These are phyloP conservation scores for Tolypocladium nubicola DNA, from an alignment of 2,329 filamentous ascomycete species.

Conservation along the genomic window DNA sequence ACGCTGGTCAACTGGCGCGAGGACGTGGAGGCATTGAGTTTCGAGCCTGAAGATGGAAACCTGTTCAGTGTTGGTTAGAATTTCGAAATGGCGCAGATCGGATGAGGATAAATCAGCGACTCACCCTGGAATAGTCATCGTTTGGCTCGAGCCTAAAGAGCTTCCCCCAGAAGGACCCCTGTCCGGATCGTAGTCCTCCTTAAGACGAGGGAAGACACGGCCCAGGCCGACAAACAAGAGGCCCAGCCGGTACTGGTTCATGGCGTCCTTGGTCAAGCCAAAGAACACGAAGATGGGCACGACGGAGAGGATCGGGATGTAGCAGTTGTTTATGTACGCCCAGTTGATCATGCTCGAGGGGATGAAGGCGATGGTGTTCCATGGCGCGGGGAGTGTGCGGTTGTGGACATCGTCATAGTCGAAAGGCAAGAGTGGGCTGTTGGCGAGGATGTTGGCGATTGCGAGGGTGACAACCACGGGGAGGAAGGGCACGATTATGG, in stretches of 20 bases:
- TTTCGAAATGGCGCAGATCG: no score
- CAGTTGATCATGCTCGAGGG: constrained; percentile 29
- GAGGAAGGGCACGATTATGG: constrained; percentile 40
- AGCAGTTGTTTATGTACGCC: constrained; percentile 32
- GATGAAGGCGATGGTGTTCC: constrained; percentile 35
- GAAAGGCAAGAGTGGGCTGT: constrained; percentile 21
- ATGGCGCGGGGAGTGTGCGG: constrained; percentile 25
- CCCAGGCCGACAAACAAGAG: constrained; percentile 31
- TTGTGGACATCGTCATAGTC: constrained; percentile 32
- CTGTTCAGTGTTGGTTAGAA: not conserved
- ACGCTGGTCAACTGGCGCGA: constrained; percentile 8
- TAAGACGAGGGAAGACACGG: constrained; percentile 29
- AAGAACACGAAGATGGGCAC: constrained; percentile 43
- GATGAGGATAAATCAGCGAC: not conserved
- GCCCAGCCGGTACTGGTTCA: constrained; percentile 34
- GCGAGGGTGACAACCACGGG: constrained; percentile 33
- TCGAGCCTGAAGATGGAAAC: not conserved
- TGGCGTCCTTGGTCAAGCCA: constrained; percentile 42
- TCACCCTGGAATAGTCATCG: constrained; percentile 11
- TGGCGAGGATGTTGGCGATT: constrained; percentile 26
- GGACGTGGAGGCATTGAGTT: constrained; percentile 8
- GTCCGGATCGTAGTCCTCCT: constrained; percentile 28
- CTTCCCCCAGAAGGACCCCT: constrained; percentile 9
- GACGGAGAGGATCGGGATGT: constrained; percentile 35
- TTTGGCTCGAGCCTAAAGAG: constrained; percentile 11